A percentile compares a stretch with the other conserved stretches of the same genome.
These are phyloP conservation scores for Teratosphaeria zuluensis DNA, from an alignment of 2,329 filamentous ascomycete genomes.

Conservation along the genomic window DNA sequence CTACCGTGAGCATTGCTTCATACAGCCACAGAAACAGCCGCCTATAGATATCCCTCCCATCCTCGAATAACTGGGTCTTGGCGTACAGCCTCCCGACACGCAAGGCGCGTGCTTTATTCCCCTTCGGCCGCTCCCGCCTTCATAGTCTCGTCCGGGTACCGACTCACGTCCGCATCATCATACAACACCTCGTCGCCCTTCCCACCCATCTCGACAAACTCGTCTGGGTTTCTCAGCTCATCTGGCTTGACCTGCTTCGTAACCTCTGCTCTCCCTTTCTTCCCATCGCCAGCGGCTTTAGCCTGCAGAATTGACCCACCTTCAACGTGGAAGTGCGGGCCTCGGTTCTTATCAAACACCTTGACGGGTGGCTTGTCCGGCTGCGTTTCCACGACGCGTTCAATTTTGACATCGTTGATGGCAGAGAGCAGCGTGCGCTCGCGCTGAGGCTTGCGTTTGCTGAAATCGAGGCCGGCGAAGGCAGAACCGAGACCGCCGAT, in stretches of 20 bases:
- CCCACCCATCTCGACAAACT: constrained; percentile 78
- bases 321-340: constrained; percentile 28
- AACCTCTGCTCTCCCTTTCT: constrained; percentile 30
- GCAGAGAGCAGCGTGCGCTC: constrained; percentile 78
- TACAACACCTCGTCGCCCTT: constrained; percentile 76
- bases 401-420: constrained; percentile 64
- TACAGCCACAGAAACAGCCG: too few relatives aligned
- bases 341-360: constrained; percentile 62
- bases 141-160: constrained; percentile 21
- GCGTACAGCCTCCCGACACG: too few relatives aligned
- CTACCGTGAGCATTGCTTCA: too few relatives aligned
- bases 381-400: constrained; percentile 48
- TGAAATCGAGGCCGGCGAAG: constrained; percentile 71
- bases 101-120: not conserved
- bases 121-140: constrained; percentile 6
- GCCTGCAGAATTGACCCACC: constrained; percentile 6
- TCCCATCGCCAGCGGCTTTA: constrained; percentile 19
- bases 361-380: constrained; percentile 54
- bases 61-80: too few relatives aligned
- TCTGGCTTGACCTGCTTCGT: constrained; percentile 55
- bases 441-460: constrained; percentile 65
- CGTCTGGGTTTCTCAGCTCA: constrained; percentile 55
- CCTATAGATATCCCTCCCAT: too few relatives aligned
- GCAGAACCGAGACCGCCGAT: constrained; percentile 88
- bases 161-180: constrained; percentile 39